Evolutionary conservation across 305 asterid species (phyloP), one percentile per base, ranked within the genome.

Genomic region (Fraxinus paxiana): DNA sequence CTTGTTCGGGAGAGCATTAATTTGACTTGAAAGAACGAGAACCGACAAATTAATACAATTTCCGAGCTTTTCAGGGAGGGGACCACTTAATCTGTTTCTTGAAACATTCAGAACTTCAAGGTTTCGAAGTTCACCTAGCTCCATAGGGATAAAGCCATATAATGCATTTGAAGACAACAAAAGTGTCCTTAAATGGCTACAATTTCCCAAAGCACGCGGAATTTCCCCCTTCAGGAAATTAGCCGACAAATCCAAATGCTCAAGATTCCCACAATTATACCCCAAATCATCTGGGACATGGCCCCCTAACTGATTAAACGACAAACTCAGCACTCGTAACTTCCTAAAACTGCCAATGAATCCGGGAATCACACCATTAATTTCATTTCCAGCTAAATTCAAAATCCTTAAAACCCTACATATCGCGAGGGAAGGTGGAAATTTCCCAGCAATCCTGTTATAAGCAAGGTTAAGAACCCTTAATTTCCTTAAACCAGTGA

Each of bases 101-200:
- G 91, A 85, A 82, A 90, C 87, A 83, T 90, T 87, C 48, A 90
- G 75, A 75, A 86, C 88, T 81, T 89, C 86, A 65, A 90, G 91
- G 63, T 56, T 70, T 31, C 0, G 80, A 75, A 90, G 85, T 30
- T 79, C 43, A 59, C 94, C 91, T 3, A 90, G 83, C 80, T 89
- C 91, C 8, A 56, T 22, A 71, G 94, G 92, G 81, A 90, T 87
- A 24, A 67, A 81, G 18, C 90, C 92, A 30, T 4, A 20, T 33
- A 89, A 83, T n/a, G 56, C 65, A 80, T 90, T 90, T 59, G 91
- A 90, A 43, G 85, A 87, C 87, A 89, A 73, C 84, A 80, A 76
- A 80, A 89, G 84, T 80, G 87, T 87, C 88, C 85, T 88, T 80
- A 90, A 84, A n/a, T 51, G 83, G 76, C 85, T 22, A 85, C 92